These are phyloP conservation scores for Aristolochia californica DNA, from an alignment of 164 flowering plant species.

Conservation along the genomic window DNA sequence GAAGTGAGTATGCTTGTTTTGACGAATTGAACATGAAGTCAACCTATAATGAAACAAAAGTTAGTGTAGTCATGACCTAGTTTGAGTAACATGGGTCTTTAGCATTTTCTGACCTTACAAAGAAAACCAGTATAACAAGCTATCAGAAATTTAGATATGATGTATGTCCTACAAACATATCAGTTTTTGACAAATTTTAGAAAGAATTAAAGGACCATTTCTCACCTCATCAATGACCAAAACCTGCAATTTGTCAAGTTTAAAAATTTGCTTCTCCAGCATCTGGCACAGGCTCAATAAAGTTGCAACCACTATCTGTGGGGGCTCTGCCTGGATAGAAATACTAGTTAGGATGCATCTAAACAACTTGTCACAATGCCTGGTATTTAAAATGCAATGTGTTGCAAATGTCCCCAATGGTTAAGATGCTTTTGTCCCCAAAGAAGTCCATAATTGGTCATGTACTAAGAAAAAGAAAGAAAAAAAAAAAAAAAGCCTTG, in stretches of 20 bases:
- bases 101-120: not conserved
- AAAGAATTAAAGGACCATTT: not conserved
- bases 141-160: not conserved
- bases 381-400: too few relatives aligned
- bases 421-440: too few relatives aligned
- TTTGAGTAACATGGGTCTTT: not conserved
- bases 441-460: too few relatives aligned
- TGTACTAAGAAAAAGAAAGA: slow-evolving; percentile 4
- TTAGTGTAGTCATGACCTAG: slow-evolving; percentile 3
- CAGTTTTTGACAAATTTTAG: not conserved
- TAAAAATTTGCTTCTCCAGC: slow-evolving; percentile 61
- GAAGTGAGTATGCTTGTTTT: slow-evolving; percentile 54
- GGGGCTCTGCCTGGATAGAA: slow-evolving; percentile 73
- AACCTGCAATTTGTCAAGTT: slow-evolving; percentile 55
- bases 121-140: not conserved
- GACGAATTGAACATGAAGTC: slow-evolving; percentile 91
- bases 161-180: not conserved
- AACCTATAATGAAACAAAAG: slow-evolving; percentile 36
- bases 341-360: too few relatives aligned
- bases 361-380: too few relatives aligned
- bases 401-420: too few relatives aligned
- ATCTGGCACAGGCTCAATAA: slow-evolving; percentile 68
- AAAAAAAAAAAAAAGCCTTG: not conserved
- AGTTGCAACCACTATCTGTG: slow-evolving; percentile 78
- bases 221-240: slow-evolving; percentile 89